phyloP scores from a whole-genome alignment of 2,329 filamentous ascomycete genomes.

The Biscogniauxia marginata region DNA sequence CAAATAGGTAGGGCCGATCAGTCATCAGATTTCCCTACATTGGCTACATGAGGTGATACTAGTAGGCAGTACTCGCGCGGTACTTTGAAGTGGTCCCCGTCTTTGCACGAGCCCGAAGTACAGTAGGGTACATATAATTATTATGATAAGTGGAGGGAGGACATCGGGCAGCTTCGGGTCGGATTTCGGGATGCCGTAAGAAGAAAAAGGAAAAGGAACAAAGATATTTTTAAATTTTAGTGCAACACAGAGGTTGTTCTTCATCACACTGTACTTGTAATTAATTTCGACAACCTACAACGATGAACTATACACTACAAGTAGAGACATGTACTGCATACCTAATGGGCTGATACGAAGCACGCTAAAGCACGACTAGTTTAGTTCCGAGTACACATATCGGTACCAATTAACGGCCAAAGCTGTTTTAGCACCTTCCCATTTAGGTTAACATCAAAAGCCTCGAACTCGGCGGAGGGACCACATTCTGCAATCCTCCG shows the following conservation, averaged over 20 bases:
- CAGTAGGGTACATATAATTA: background rate
- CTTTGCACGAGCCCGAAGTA: background rate
- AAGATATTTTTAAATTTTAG: too few relatives aligned
- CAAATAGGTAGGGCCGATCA: constrained; percentile 24
- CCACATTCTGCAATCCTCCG: background rate
- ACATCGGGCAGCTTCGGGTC: background rate
- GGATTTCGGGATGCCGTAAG: background rate
- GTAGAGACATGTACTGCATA: background rate
- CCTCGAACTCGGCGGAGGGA: background rate
- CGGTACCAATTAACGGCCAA: background rate
- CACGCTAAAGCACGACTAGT: background rate
- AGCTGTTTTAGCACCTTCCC: constrained; percentile 1
- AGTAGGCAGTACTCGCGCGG: background rate
- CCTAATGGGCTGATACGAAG: background rate
- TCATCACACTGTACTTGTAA: too few relatives aligned
- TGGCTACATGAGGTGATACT: background rate
- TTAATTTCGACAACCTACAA: too few relatives aligned
- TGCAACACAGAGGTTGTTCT: too few relatives aligned
- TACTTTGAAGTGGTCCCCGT: background rate
- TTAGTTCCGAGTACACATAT: background rate
- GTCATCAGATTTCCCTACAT: background rate
- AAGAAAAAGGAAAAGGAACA: background rate
- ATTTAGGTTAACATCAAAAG: background rate
- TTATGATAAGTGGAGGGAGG: background rate
- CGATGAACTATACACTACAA: background rate